Evolutionary conservation across 169 alveolate genomes (phyloP).

Genomic region (Plasmodium ovale): DNA sequence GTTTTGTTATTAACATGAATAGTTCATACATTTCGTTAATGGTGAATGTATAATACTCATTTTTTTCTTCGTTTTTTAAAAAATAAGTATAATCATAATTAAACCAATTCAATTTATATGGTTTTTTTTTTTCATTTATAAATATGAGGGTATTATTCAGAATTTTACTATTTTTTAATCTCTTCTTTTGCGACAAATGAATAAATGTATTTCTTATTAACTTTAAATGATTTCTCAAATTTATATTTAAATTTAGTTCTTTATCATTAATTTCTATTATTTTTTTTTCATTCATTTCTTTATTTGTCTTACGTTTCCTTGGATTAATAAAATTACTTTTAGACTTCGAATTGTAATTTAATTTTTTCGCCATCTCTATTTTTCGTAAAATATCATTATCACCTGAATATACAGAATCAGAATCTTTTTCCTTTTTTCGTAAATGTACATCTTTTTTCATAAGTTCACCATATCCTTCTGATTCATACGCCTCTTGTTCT

Average conservation of each 20-base stretch:
- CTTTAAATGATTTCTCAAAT: slow-evolving; percentile 36
- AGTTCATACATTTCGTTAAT: slow-evolving; percentile 48
- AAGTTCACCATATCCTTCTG: slow-evolving; percentile 37
- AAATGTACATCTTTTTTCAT: slow-evolving; percentile 18
- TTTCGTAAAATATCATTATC: not conserved
- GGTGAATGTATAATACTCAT: slow-evolving; percentile 43
- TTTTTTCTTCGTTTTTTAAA: slow-evolving; percentile 18
- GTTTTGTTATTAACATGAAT: slow-evolving; percentile 39
- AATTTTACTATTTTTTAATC: slow-evolving; percentile 18
- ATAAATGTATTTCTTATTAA: slow-evolving; percentile 27
- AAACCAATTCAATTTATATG: slow-evolving; percentile 52
- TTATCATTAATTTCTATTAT: not conserved
- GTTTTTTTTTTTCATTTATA: slow-evolving; percentile 50
- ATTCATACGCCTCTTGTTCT: slow-evolving; percentile 31
- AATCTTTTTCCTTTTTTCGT: not conserved
- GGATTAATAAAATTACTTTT: slow-evolving; percentile 60
- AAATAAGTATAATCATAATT: slow-evolving; percentile 50
- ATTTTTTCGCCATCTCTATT: slow-evolving; percentile 7
- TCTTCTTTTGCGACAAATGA: slow-evolving; percentile 27
- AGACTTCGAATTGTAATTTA: not conserved
- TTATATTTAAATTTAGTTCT: slow-evolving; percentile 39
- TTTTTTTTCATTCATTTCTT: not conserved
- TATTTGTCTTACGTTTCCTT: slow-evolving; percentile 48
- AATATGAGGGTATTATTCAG: slow-evolving; percentile 43
- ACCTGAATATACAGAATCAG: not conserved